Conservation (phyloP, 2,329 filamentous ascomycete genomes). For the Paramyrothecium sp. region DNA sequence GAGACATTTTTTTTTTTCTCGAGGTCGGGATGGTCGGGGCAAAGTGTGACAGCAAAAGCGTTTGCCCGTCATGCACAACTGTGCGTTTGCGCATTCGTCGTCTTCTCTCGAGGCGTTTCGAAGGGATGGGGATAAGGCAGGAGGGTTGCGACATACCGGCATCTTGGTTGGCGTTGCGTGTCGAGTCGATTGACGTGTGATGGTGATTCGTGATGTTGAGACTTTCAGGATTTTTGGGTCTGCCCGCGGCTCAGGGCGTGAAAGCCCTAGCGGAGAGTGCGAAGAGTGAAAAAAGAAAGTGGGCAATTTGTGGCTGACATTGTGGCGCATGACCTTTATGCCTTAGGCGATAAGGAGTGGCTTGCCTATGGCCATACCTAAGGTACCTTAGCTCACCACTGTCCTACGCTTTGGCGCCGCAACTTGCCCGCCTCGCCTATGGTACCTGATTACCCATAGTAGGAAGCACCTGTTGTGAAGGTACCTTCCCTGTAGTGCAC, state of each 20-base stretch:
- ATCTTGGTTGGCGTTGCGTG: constrained; percentile 38
- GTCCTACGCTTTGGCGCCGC: too few species aligned
- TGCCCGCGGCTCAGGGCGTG: constrained; percentile 29
- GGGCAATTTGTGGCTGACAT: constrained; percentile 11
- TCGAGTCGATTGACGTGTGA: constrained; percentile 32
- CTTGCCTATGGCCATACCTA: neutral
- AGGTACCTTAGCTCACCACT: neutral
- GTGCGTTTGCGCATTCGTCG: neutral
- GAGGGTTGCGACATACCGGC: constrained; percentile 33
- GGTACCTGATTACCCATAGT: too few species aligned
- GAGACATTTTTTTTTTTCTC: neutral
- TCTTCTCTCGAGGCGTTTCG: too few species aligned
- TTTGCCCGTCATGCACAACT: too few species aligned
- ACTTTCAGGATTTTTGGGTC: constrained; percentile 31
- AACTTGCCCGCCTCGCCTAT: too few species aligned
- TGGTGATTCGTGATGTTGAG: constrained; percentile 27
- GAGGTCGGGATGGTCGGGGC: neutral
- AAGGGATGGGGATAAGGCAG: constrained; percentile 4
- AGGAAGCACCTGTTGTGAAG: neutral
- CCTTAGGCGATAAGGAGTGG: constrained; percentile 12
- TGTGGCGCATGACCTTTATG: constrained; percentile 11
- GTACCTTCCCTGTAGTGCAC: neutral
- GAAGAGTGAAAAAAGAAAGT: constrained; percentile 10
- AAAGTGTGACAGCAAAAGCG: neutral
- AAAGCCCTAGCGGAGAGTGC: constrained; percentile 30